Conservation (phyloP, 768 basidiomycete genomes). For the Leucosporidium creatinivorum region DNA sequence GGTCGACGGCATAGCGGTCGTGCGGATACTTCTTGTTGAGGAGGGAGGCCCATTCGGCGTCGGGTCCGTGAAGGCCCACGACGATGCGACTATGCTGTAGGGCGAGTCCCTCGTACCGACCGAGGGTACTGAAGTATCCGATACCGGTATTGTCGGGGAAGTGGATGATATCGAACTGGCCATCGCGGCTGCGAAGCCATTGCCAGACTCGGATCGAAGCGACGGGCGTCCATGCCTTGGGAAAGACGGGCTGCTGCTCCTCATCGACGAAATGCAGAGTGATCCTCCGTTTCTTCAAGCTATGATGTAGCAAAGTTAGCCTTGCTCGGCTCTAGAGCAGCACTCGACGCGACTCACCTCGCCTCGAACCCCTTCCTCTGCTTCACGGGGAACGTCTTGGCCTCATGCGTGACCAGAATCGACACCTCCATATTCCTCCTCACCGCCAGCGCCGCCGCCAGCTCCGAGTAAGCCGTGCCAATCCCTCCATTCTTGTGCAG, state of each 20-base stretch:
- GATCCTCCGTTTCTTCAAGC: too few species aligned
- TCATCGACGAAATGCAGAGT: constrained; percentile 11
- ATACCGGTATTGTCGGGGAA: constrained; percentile 34
- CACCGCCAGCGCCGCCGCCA: constrained; percentile 18
- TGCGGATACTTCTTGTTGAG: constrained; percentile 30
- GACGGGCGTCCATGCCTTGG: constrained; percentile 26
- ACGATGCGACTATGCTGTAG: constrained; percentile 10
- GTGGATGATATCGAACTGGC: constrained; percentile 28
- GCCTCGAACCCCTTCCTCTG: too few species aligned
- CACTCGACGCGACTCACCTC: too few species aligned
- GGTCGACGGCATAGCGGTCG: constrained; percentile 23
- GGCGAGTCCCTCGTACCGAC: constrained; percentile 21
- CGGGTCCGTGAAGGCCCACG: constrained; percentile 34
- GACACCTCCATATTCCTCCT: constrained; percentile 8
- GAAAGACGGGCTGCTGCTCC: constrained; percentile 21
- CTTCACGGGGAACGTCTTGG: constrained; percentile 13
- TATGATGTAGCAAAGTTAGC: too few species aligned
- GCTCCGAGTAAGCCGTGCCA: constrained; percentile 27
- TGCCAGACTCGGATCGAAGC: constrained; percentile 29
- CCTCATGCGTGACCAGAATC: constrained; percentile 29
- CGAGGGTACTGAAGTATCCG: constrained; percentile 25
- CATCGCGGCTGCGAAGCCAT: constrained; percentile 5
- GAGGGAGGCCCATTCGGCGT: constrained; percentile 32
- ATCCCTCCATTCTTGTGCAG: constrained; percentile 33
- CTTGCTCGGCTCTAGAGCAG: too few species aligned